Conservation (phyloP, 208 protist genomes). For the Trichomonas vaginalis region DNA sequence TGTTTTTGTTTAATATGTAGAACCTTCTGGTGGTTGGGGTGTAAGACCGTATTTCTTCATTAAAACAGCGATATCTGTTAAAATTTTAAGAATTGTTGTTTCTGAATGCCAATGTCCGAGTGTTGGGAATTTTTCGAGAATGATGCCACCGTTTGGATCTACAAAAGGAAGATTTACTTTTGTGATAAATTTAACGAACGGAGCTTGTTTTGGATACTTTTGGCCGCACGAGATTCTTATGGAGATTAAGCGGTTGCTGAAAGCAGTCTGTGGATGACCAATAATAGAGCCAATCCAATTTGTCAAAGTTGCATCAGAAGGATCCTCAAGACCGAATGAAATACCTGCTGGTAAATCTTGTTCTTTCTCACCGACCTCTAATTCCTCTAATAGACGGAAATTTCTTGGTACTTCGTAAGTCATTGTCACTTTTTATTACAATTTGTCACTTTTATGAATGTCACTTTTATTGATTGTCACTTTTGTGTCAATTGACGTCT, state of each 20-base stretch:
- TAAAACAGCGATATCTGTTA: not conserved
- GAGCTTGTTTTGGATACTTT: not conserved
- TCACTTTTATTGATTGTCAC: no score
- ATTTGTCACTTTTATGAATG: no score
- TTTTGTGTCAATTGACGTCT: not conserved
- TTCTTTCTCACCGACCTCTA: slow-evolving; percentile 9
- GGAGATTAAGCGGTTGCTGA: not conserved
- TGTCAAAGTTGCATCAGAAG: not conserved
- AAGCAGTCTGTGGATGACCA: not conserved
- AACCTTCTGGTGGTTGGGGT: not conserved
- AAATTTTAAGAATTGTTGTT: not conserved
- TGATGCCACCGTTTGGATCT: not conserved
- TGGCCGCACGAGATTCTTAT: not conserved
- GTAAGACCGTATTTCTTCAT: not conserved
- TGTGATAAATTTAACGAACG: not conserved
- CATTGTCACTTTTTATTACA: no score
- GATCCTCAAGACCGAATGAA: not conserved
- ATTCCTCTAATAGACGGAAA: not conserved
- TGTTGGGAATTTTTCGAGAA: not conserved
- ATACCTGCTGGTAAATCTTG: not conserved
- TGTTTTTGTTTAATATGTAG: not conserved
- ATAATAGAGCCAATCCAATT: not conserved
- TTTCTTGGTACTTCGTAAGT: slow-evolving; percentile 9
- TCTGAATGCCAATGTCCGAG: not conserved
- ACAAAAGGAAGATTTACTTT: slow-evolving; percentile 6